Conservation (phyloP, 768 basidiomycete genomes). For the Auriscalpium microsporum region DNA sequence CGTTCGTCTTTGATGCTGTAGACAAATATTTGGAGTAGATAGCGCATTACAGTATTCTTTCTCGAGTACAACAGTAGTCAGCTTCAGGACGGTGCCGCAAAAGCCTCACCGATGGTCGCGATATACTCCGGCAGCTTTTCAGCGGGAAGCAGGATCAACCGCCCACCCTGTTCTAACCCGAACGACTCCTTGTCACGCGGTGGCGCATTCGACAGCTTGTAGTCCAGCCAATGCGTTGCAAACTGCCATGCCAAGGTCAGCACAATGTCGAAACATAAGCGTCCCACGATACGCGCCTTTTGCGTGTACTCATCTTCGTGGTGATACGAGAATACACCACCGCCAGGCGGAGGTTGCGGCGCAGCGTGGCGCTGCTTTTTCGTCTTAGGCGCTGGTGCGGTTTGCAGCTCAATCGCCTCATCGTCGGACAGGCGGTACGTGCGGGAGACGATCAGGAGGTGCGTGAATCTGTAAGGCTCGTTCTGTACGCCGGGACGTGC, state of each 20-base stretch:
- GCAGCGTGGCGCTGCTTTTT: constrained; percentile 31
- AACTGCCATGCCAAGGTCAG: constrained; percentile 26
- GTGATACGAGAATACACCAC: constrained; percentile 69
- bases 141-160: constrained; percentile 54
- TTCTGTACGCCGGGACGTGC: constrained; percentile 24
- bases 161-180: constrained; percentile 60
- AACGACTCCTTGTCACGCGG: constrained; percentile 58
- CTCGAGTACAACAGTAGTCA: background rate
- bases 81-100: background rate
- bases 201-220: constrained; percentile 41
- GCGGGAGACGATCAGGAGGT: constrained; percentile 70
- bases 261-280: background rate
- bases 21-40: too few species aligned
- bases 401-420: constrained; percentile 52
- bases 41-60: background rate
- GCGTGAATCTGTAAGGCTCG: constrained; percentile 61
- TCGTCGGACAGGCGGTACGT: constrained; percentile 66
- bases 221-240: constrained; percentile 45
- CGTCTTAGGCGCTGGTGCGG: constrained; percentile 24
- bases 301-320: constrained; percentile 76
- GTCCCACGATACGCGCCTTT: constrained; percentile 35
- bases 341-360: constrained; percentile 24
- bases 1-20: too few species aligned
- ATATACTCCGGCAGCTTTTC: constrained; percentile 36
- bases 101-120: constrained; percentile 17